Conservation (phyloP, 2,329 filamentous ascomycete genomes). For the Verticillium tricorpus region DNA sequence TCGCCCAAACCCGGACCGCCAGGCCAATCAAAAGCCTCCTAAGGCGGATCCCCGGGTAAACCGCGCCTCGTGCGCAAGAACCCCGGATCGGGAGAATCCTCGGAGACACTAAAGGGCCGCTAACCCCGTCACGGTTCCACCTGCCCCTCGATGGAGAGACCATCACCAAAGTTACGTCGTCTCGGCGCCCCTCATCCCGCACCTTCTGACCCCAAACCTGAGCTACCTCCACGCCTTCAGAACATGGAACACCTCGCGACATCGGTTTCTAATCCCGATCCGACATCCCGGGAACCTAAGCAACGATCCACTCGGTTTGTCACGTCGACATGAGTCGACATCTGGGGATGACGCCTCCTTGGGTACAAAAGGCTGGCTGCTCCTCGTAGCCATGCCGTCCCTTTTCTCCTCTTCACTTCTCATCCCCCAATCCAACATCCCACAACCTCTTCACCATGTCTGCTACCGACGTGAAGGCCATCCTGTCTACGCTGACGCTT, state of each 20-base stretch:
- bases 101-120: neutral
- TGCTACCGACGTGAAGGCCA: slow-evolving; percentile 10
- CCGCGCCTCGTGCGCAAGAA: neutral
- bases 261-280: neutral
- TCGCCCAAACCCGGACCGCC: neutral
- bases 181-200: neutral
- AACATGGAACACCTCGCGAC: neutral
- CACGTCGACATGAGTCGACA: neutral
- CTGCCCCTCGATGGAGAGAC: neutral
- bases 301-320: neutral
- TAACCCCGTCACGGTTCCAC: neutral
- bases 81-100: slow-evolving; percentile 1
- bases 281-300: neutral
- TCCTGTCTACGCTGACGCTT: slow-evolving; percentile 11
- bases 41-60: neutral
- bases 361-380: neutral
- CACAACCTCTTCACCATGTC: neutral
- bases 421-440: neutral
- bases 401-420: neutral
- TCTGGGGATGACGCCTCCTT: neutral
- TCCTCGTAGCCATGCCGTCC: neutral
- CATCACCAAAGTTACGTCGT: neutral
- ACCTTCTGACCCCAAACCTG: too few species aligned
- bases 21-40: neutral
- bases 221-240: neutral